Evolutionary conservation across 306 rosid genomes (phyloP).

Genomic region (Lupinus albus): DNA sequence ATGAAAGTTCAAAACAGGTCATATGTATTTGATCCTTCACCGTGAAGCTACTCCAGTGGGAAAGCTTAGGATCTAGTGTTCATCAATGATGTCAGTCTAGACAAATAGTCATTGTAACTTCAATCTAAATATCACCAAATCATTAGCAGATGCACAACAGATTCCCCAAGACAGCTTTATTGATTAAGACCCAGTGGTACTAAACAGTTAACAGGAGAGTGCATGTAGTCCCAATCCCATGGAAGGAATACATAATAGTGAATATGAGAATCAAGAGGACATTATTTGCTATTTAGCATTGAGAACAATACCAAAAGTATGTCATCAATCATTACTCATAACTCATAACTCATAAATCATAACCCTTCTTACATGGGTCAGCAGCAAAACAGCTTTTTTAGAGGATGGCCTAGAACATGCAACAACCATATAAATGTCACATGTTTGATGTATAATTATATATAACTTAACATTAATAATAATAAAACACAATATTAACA

Average conservation of each 20-base stretch:
- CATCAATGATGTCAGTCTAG: background rate
- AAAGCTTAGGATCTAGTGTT: conserved; percentile 7
- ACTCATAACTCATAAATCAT: conserved; percentile 32
- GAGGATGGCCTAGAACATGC: conserved; percentile 51
- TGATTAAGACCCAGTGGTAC: conserved; percentile 8
- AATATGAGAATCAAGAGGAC: conserved; percentile 4
- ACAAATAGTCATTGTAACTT: background rate
- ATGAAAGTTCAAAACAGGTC: background rate
- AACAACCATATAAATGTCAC: conserved; percentile 26
- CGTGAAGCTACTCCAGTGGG: background rate
- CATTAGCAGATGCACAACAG: conserved; percentile 13
- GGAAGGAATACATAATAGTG: conserved; percentile 8
- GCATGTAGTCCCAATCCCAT: conserved; percentile 16
- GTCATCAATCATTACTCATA: conserved; percentile 11
- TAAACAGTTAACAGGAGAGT: conserved; percentile 5
- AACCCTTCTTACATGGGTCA: conserved; percentile 65
- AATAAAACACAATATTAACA: background rate
- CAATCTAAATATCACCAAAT: background rate
- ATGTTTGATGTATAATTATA: conserved; percentile 2
- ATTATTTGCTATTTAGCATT: conserved; percentile 20
- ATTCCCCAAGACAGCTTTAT: background rate
- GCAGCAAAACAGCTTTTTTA: conserved; percentile 65
- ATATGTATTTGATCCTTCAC: conserved; percentile 9
- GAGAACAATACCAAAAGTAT: conserved; percentile 20
- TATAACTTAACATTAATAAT: background rate